Evolutionary conservation across 2,329 filamentous ascomycete genomes (phyloP).

Genomic region (Diaporthe humulicola): DNA sequence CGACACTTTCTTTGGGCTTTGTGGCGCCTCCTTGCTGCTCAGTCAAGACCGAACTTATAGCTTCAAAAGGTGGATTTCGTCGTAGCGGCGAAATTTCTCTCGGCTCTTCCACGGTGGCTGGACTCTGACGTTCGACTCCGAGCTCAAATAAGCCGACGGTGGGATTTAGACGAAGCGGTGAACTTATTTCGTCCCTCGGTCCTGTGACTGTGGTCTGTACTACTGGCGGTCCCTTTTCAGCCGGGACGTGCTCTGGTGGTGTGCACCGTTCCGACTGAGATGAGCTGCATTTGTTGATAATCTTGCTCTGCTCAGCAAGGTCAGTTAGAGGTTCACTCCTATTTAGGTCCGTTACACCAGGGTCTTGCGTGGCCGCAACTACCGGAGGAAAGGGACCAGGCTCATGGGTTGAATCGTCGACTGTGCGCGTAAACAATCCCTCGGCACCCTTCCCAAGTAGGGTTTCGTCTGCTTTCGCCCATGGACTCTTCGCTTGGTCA

Average conservation of each 20-base stretch:
- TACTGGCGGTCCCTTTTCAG: not conserved
- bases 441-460: not conserved
- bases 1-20: not conserved
- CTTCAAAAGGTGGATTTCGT: slow-evolving; percentile 10
- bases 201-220: not conserved
- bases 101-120: not conserved
- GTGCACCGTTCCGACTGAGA: too few relatives aligned
- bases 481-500: not conserved
- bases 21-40: not conserved
- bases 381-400: not conserved
- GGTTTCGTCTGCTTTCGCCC: not conserved
- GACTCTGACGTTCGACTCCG: not conserved
- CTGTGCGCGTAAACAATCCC: not conserved
- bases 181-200: not conserved
- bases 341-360: too few relatives aligned
- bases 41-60: not conserved
- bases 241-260: not conserved
- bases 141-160: not conserved
- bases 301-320: not conserved
- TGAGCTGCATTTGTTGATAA: not conserved
- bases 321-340: too few relatives aligned
- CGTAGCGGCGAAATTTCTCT: slow-evolving; percentile 9
- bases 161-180: not conserved
- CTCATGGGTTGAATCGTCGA: not conserved
- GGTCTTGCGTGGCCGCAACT: not conserved